Percentiles rank a stretch among this genome's conserved stretches.
phyloP scores from a whole-genome alignment of 257 asterid genomes.

The Parsonsia alboflavescens region DNA sequence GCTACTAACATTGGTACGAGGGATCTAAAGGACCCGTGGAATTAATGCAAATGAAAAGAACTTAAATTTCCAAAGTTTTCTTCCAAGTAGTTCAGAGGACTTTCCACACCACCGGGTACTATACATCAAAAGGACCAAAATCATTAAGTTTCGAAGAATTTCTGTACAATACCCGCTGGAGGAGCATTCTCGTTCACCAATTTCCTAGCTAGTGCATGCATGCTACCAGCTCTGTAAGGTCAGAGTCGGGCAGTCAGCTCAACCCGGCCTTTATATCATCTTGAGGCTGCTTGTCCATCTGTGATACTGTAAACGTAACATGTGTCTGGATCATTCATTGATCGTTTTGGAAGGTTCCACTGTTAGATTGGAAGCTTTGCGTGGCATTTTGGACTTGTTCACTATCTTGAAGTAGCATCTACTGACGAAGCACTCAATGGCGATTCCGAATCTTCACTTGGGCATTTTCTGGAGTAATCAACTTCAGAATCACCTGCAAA shows the following conservation, averaged over 20 bases:
- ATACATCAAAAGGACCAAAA: background rate
- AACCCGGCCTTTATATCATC: background rate
- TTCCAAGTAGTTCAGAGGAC: background rate
- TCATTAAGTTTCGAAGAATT: background rate
- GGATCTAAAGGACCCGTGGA: too few relatives aligned
- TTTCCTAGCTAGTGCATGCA: background rate
- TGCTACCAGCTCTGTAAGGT: background rate
- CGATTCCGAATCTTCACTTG: conserved; percentile 24
- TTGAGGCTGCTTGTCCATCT: background rate
- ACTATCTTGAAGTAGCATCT: conserved; percentile 20
- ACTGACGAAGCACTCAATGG: conserved; percentile 32
- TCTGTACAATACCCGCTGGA: conserved; percentile 16
- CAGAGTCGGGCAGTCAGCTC: background rate
- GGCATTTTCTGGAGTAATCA: conserved; percentile 26
- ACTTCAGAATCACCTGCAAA: conserved; percentile 46
- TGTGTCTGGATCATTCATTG: background rate
- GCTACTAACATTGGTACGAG: background rate
- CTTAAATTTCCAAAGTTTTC: background rate
- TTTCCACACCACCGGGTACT: background rate
- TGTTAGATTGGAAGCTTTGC: background rate
- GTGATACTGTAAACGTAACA: background rate
- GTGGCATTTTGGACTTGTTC: conserved; percentile 3
- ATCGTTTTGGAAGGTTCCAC: background rate
- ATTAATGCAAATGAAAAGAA: background rate
- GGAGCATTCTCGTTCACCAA: background rate